These are phyloP conservation scores for Claviceps paspali DNA, from an alignment of 2,329 filamentous ascomycete genomes.

Conservation along the genomic window DNA sequence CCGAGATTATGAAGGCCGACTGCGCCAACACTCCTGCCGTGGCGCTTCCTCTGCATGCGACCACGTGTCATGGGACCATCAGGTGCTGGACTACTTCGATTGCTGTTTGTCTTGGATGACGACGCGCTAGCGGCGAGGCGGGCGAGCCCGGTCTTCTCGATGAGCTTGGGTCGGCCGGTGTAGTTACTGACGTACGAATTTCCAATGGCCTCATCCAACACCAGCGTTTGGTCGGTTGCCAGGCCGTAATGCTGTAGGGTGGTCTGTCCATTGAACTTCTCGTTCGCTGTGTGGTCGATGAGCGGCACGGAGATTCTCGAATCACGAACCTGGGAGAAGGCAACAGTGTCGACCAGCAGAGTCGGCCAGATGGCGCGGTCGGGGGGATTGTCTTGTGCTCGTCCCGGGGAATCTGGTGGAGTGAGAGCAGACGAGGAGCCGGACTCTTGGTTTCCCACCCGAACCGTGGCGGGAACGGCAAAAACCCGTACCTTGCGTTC, in stretches of 20 bases:
- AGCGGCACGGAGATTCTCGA: slow-evolving; percentile 12
- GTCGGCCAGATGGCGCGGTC: slow-evolving; percentile 23
- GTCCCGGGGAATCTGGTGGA: slow-evolving; percentile 25
- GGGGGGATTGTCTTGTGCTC: slow-evolving; percentile 11
- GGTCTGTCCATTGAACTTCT: slow-evolving; percentile 62
- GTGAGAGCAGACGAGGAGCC: slow-evolving; percentile 22
- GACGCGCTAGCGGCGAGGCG: slow-evolving; percentile 12
- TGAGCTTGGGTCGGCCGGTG: slow-evolving; percentile 17
- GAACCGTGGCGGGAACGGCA: slow-evolving; percentile 37
- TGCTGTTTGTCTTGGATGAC: slow-evolving; percentile 29
- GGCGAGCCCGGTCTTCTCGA: slow-evolving; percentile 23
- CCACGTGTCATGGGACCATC: slow-evolving; percentile 53
- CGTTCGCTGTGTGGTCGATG: slow-evolving; percentile 53
- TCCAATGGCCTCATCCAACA: slow-evolving; percentile 67
- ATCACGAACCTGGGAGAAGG: slow-evolving; percentile 31
- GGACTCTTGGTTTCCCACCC: slow-evolving; percentile 18
- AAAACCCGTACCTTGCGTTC: slow-evolving; percentile 65
- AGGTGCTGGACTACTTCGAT: slow-evolving; percentile 52
- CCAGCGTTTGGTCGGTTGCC: slow-evolving; percentile 56
- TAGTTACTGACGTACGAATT: slow-evolving; percentile 42
- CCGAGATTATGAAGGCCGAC: slow-evolving; percentile 81
- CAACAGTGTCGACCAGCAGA: slow-evolving; percentile 31
- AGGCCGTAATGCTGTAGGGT: slow-evolving; percentile 53
- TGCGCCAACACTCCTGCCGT: slow-evolving; percentile 56
- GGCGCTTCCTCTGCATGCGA: slow-evolving; percentile 51